A percentile compares a stretch with the other conserved stretches of the same genome.
Evolutionary conservation across 2,329 filamentous ascomycete genomes (phyloP).

Genomic region (Dactylellina parvicollis): DNA sequence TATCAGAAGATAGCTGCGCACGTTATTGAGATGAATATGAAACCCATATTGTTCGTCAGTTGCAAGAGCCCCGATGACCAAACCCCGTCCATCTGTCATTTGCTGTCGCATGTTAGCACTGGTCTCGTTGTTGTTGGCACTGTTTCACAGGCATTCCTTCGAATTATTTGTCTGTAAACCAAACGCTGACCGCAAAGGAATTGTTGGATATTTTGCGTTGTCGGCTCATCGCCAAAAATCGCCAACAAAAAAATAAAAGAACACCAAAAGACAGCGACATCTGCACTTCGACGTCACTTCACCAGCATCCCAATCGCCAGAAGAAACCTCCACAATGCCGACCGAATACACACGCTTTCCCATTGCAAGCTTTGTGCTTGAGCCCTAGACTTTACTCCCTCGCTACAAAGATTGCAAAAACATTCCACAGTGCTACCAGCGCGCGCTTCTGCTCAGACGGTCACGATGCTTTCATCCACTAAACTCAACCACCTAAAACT

Average conservation of each 20-base stretch:
- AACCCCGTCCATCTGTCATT: no score
- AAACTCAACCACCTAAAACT: constrained; percentile 47
- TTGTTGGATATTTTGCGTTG: constrained; percentile 23
- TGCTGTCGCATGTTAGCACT: no score
- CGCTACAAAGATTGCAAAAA: no score
- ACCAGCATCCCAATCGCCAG: background rate
- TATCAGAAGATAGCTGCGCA: no score
- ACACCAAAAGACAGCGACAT: background rate
- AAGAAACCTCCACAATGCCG: background rate
- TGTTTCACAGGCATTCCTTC: no score
- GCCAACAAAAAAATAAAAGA: background rate
- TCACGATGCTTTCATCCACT: constrained; percentile 32
- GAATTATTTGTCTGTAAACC: no score
- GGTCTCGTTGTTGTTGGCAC: background rate
- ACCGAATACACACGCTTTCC: background rate
- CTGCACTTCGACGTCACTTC: background rate
- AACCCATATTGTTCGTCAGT: no score
- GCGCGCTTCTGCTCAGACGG: background rate
- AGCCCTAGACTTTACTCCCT: background rate
- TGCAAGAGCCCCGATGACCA: no score
- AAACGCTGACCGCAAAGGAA: no score
- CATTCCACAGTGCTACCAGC: background rate
- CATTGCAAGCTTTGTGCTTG: background rate
- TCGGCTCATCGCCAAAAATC: background rate
- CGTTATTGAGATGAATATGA: no score